phyloP scores from a whole-genome alignment of 106 monocot genomes.

The Dioscorea alata region DNA sequence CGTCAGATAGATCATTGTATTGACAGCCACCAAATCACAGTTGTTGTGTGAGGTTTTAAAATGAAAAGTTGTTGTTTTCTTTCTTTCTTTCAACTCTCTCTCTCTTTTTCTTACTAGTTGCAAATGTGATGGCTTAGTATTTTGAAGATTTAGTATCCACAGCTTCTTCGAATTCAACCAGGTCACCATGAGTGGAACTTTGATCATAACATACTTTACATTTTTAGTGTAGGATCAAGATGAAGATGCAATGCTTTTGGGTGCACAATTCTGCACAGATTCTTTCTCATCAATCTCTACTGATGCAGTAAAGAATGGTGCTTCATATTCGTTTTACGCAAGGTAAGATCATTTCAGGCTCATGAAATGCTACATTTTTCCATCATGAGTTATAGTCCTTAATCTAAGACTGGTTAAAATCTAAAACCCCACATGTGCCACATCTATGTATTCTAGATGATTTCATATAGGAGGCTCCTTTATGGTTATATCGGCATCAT shows the following conservation, averaged over 20 bases:
- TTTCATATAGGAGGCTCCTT: neutral
- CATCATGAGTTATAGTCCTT: neutral
- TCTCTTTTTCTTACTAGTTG: too few species aligned
- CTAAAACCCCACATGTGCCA: neutral
- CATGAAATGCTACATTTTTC: neutral
- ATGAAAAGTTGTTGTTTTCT: too few species aligned
- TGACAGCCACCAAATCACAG: too few species aligned
- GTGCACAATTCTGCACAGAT: conserved; percentile 93
- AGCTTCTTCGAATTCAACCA: too few species aligned
- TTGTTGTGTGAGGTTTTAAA: too few species aligned
- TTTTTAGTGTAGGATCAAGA: conserved; percentile 58
- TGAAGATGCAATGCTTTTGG: conserved; percentile 91
- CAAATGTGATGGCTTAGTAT: too few species aligned
- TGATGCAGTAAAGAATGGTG: conserved; percentile 38
- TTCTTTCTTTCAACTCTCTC: too few species aligned
- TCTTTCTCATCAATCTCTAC: conserved; percentile 74
- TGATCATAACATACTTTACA: too few species aligned
- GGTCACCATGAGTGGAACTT: too few species aligned
- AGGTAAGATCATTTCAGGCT: conserved; percentile 44
- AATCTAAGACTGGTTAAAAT: neutral
- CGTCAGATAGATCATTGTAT: too few species aligned
- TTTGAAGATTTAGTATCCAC: too few species aligned
- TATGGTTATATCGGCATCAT: too few species aligned
- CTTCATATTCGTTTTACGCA: conserved; percentile 82
- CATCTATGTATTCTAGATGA: neutral